Evolutionary conservation across 352 stramenopile genomes (phyloP), one percentile per base, ranked within the genome.

Genomic region (Globisporangium sylvaticum): DNA sequence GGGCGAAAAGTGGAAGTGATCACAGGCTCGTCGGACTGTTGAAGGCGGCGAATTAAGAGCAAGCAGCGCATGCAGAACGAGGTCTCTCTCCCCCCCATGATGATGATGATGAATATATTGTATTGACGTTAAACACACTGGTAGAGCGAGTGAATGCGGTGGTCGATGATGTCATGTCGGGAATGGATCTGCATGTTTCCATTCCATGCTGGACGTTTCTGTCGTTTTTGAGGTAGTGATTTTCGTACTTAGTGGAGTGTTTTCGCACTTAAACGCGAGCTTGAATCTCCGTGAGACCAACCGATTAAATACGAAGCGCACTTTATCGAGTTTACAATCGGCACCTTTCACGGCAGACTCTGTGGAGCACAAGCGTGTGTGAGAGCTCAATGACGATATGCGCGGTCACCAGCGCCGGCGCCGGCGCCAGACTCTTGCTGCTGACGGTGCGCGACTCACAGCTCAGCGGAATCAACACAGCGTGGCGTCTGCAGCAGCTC

Each of bases 381-480:
- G 42, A 25, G 25, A 22, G 42, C 42, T 22, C 18, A 14, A 69
- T 61, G 57, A 24, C 65, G 39, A 56, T 32, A 34, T 62, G 50
- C 37, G 46, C 15, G 24, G 27, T 56, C 29, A 31, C 22, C 34
- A 24, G 52, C 18, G 44, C 53, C 5, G n/a, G 54, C 22, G 34
- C 8, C 34, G 9, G n/a, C 37, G 42, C 53, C 9, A 66, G 29
- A 24, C 58, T 61, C n/a, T 39, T 70, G 27, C 58, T 70, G 58
- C 48, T 65, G 12, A 46, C 62, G 27, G 24, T 22, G 3, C 53
- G 37, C 12, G 20, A 27, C 9, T 6, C 25, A 18, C 27, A 54
- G 10, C 37, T 34, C 46, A 34, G 15, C 3, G n/a, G 39, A 1
- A 3, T 39, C 14, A 29, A 7, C 4, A n/a, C n/a, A n/a, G 15